Base-by-base conservation (phyloP, 2,329 filamentous ascomycete genomes). In the Penicillium janthinellum region DNA sequence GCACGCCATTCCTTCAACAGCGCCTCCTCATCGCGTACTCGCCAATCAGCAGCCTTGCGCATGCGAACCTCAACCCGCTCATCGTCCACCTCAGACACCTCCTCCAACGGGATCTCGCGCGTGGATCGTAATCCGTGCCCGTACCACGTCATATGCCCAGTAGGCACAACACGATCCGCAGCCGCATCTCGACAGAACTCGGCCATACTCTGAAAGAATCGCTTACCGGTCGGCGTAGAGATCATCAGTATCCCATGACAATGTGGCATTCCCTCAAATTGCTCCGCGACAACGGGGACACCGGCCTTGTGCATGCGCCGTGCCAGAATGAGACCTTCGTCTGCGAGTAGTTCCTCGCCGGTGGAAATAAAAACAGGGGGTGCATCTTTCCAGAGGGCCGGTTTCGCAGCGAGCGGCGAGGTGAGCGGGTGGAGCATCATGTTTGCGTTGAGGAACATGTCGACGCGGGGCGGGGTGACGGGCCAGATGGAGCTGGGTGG, bases 221-320 rank as follows among this genome's bases (percentile, higher is more conserved):
- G 79, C 64, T 70, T 76, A 2, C 82, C 76, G 34, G 76, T 80
- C 1, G 78, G 70, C 2, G 81, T 71, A 4, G 76, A 74, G 1
- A 80, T 74, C 57, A 91, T 75, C 1, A 90, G 63, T 63, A 86
- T 68, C 0, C 83, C 85, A 70, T 91, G 79, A 52, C 78, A 79
- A 59, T 81, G 79, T 10, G 79, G 79, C 75, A 79, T 79, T 10
- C 78, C 78, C 59, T 81, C 79, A 51, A 77, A 79, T 49, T 75
- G 74, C 49, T 79, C 74, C 5, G 78, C 70, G 3, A 76, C 63
- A 10, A 79, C 72, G 0, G 73, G 60, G 4, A 69, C 74, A 25
- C 77, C 78, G 8, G 67, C 74, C 15, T 71, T 67, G 58, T 78
- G 71, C 34, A 80, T 69, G 31, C 74, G 76, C 20, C 78, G 74